Evolutionary conservation across 108 stramenopile species (phyloP).

Genomic region (Nannochloropsis gaditana): DNA sequence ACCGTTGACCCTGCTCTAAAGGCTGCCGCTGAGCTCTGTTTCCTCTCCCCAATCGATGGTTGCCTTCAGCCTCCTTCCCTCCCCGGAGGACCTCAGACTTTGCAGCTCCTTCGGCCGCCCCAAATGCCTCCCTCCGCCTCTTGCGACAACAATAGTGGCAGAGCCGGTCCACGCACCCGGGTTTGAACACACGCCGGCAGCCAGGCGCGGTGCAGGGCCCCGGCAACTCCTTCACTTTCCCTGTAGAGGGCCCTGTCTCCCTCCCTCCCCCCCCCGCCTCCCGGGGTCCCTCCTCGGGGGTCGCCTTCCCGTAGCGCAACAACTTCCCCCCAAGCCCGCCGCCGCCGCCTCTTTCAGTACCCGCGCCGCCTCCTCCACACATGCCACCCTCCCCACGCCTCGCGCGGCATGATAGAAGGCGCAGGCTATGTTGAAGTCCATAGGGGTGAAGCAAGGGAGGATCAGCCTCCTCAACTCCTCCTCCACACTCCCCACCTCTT

Average conservation of each 20-base stretch:
- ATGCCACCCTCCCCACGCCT: slow-evolving; percentile 58
- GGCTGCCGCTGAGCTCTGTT: background rate
- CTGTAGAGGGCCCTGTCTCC: background rate
- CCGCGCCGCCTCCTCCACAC: background rate
- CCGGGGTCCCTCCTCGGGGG: background rate
- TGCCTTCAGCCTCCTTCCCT: background rate
- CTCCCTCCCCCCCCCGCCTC: background rate
- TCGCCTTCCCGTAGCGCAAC: slow-evolving; percentile 53
- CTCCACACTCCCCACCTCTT: slow-evolving; percentile 62
- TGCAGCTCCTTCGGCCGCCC: background rate
- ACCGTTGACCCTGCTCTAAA: background rate
- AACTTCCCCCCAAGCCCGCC: slow-evolving; percentile 28
- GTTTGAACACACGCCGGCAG: slow-evolving; percentile 41
- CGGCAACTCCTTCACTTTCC: slow-evolving; percentile 5
- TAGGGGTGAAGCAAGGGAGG: slow-evolving; percentile 63
- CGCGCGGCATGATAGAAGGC: slow-evolving; percentile 88
- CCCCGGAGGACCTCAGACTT: background rate
- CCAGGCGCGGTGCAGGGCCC: slow-evolving; percentile 36
- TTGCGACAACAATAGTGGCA: slow-evolving; percentile 47
- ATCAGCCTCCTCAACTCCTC: slow-evolving; percentile 62
- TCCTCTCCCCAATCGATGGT: background rate
- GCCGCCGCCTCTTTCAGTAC: slow-evolving; percentile 22
- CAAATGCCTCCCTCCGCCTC: slow-evolving; percentile 28
- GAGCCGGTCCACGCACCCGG: slow-evolving; percentile 32
- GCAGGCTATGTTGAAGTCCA: slow-evolving; percentile 92